These are phyloP conservation scores for Sugiyamaella paludigena DNA, from an alignment of 1,139 yeast species.

Conservation along the genomic window DNA sequence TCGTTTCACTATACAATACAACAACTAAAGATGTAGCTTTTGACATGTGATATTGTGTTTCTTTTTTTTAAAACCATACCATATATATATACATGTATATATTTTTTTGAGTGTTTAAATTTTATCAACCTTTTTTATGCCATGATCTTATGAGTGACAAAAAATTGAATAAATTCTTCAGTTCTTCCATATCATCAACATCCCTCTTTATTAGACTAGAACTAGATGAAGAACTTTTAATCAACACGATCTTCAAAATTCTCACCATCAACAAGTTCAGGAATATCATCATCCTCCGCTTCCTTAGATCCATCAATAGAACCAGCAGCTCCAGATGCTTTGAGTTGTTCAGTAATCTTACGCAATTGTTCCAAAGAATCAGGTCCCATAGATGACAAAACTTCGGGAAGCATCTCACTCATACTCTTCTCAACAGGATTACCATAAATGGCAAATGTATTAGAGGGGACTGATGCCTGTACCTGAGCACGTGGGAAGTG, in stretches of 20 bases:
- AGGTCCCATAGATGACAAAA: constrained; percentile 95
- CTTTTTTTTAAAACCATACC: too few relatives aligned
- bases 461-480: constrained; percentile 86
- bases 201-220: too few relatives aligned
- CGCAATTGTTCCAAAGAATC: constrained; percentile 90
- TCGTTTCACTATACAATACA: too few relatives aligned
- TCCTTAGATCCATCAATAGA: constrained; percentile 48
- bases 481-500: constrained; percentile 96
- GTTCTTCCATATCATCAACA: too few relatives aligned
- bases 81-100: too few relatives aligned
- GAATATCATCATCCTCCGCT: constrained; percentile 64
- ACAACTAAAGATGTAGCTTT: neutral
- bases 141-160: neutral
- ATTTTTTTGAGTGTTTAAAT: neutral
- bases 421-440: constrained; percentile 90
- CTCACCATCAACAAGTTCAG: constrained; percentile 94
- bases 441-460: constrained; percentile 95
- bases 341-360: constrained; percentile 86
- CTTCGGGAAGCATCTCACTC: constrained; percentile 91
- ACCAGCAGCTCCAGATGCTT: constrained; percentile 48
- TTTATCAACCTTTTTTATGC: neutral
- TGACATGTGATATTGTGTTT: neutral
- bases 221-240: constrained; percentile 24
- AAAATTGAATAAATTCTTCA: neutral
- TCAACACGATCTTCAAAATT: constrained; percentile 70